Evolutionary conservation across 768 basidiomycete genomes (phyloP), one percentile per base, ranked within the genome.

Genomic region (Hypholoma fasciculare): DNA sequence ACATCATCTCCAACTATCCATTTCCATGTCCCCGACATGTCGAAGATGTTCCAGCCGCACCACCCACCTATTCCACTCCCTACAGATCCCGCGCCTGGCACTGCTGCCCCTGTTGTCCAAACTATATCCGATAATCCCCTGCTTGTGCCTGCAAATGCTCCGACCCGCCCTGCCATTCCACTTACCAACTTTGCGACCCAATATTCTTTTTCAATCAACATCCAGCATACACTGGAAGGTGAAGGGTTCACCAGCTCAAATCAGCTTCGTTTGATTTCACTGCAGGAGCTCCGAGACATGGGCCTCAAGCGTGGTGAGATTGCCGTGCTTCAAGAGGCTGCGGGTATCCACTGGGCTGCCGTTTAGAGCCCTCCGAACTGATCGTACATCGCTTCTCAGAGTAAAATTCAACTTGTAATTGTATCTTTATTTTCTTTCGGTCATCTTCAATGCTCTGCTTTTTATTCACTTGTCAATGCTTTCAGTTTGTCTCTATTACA

Each of bases 291-390:
- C 2, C 58, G 40, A 37, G 54, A 56, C 16, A 67, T 68, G 64
- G 64, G 57, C 2, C 65, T 68, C 56, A 56, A 62, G 54, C 44
- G 16, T 2, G 56, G 66, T 16, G 63, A 67, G 34, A 64, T 66
- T 26, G 44, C 60, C 14, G 58, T 52, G 39, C 23, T 65, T 13
- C 65, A 62, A 37, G 61, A 65, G 30, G 63, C 65, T 26, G 36
- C 53, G 40, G 49, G 42, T 42, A 52, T 58, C 17, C 50, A 52
- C 39, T 59, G 53, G 44, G 16, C 26, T 58, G 48, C 27, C 43
- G 43, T 27, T 34, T 42, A n/a, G 38, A 30, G 55, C 19, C 48
- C 7, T 27, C 26, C 30, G 34, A 34, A 34, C 30, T 34, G 30
- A 34, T 34, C 30, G 16, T 58, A 14, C 34, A 14, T 12, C 17